Base-by-base conservation (phyloP, 2,329 filamentous ascomycete genomes). In the Fusarium solani-melongenae region DNA sequence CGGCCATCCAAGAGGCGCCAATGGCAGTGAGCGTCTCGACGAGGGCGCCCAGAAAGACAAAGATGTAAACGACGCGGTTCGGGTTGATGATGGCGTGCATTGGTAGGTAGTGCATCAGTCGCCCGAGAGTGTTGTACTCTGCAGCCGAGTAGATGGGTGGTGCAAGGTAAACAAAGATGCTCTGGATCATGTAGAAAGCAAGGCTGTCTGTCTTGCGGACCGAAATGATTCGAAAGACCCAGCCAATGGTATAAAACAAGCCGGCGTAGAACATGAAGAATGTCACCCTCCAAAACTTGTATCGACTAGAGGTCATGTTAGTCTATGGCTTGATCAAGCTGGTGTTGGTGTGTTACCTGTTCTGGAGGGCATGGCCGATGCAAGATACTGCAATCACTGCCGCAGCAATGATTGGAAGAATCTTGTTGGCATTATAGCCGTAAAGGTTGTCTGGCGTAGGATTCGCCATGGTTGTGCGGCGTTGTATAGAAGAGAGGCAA, bases 221-320 rank as follows among this genome's bases (percentile, higher is more conserved):
- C 5, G 76, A 69, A 33, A 78, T 68, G 14, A 64, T 62, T 59
- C 76, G 65, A 6, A 78, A 29, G 15, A 69, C 44, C 76, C 76
- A 78, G 27, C 76, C 76, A 15, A 71, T 41, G 7, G 56, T 55
- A 29, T 77, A 78, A 63, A 78, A 74, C 1, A 78, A 38, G 10
- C 76, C 71, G 4, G 66, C 76, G 6, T 78, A 78, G 51, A 78
- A 77, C 71, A 78, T 76, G 64, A 78, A 78, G 67, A 78, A 78
- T 6, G 76, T 78, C 0, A 78, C 74, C 24, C 73, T 49, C 76
- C 76, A 78, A 20, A 77, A 78, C 11, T 71, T 75, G 36, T 78
- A 78, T 24, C 66, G 70, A 11, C 76, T 77, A 3, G 4, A 4
- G n/a, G 5, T 2, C 12, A 2, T 12, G 49, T 74, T 22, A 73